Evolutionary conservation across 257 asterid species (phyloP), one percentile per base, ranked within the genome.

Genomic region (Nicotiana otophora): DNA sequence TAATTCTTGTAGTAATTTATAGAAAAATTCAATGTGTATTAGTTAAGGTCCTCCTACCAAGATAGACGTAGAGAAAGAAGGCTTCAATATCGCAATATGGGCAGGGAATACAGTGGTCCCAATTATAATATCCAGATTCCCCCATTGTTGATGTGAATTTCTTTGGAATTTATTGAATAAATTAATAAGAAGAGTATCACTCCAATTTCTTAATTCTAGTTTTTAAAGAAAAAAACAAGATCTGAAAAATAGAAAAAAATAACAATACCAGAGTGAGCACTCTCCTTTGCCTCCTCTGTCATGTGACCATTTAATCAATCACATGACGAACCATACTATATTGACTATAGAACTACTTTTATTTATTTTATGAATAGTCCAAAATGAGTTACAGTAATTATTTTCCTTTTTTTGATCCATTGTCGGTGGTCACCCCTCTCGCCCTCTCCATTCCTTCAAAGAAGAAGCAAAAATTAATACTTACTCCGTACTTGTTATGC

Each of bases 261-360:
- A 74, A 23, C 39, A 48, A 48, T 74, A 57, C 42, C 42, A 48
- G 80, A 74, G 39, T 42, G 80, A 74, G 62, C 62, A 74, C 80
- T 74, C 80, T 74, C 39, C 42, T 48, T 74, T 74, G 80, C 80
- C 79, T 74, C 80, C 62, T 74, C 15, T 48, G 20, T 74, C 80
- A 74, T 74, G 80, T 74, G 80, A 74, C 19, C 62, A 74, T 74
- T 74, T 14, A 74, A 48, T 74, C 39, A 14, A 11, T 74, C 62
- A 46, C 80, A 26, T 74, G 80, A 16, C 39, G 61, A 20, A 72
- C 79, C 79, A 72, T 72, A 46, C 61, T 46, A 23, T 72, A 46
- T 46, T 23, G 61, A 42, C 78, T 72, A 46, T 14, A 31, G 7
- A 48, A 46, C 23, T 26, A 2, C 10, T 48, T 48, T 74, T 74